Conservation (phyloP, 208 protist genomes). For the Herpetomonas samuelpessoai region DNA sequence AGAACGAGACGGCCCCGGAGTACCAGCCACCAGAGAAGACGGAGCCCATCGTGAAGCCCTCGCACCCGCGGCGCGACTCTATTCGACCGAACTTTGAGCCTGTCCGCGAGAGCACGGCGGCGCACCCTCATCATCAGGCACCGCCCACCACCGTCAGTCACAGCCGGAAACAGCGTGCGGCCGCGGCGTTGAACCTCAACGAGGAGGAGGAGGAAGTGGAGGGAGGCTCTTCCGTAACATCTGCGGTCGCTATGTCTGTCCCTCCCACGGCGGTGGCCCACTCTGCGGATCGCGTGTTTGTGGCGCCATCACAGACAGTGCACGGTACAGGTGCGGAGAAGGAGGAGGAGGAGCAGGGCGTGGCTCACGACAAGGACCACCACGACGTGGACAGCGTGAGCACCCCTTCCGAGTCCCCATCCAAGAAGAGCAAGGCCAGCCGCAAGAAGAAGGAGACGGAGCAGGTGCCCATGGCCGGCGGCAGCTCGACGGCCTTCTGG, state of each 20-base stretch:
- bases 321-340: background rate
- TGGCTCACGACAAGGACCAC: background rate
- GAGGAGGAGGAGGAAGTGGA: too few relatives aligned
- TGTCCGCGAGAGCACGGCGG: background rate
- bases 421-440: background rate
- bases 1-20: background rate
- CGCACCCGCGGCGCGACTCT: background rate
- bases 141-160: background rate
- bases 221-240: too few relatives aligned
- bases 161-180: background rate
- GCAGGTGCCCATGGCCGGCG: slow-evolving; percentile 13
- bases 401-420: background rate
- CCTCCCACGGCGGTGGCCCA: background rate
- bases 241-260: too few relatives aligned
- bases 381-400: background rate
- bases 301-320: background rate
- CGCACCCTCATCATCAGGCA: too few relatives aligned
- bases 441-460: slow-evolving; percentile 5
- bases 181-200: too few relatives aligned
- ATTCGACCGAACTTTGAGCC: background rate
- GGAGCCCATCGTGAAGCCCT: background rate
- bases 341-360: background rate
- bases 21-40: background rate
- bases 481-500: slow-evolving; percentile 47
- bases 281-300: background rate